These are phyloP conservation scores for Apiotrichum gamsii DNA, from an alignment of 1,284 basidiomycete species.

Conservation along the genomic window DNA sequence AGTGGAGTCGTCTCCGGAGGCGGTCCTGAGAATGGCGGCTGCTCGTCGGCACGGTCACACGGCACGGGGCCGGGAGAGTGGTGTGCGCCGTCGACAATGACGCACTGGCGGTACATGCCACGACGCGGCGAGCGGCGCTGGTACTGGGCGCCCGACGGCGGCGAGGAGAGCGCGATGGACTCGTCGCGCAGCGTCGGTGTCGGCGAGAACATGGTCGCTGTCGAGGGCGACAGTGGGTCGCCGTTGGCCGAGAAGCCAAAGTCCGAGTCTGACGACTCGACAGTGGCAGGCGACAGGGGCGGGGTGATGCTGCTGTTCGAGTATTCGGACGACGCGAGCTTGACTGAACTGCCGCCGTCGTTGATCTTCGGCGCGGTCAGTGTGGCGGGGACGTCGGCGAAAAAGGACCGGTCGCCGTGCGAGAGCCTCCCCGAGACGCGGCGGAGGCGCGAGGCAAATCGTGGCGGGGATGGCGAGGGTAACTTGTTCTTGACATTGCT, in stretches of 20 bases:
- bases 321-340: too few relatives aligned
- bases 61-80: slow-evolving; percentile 4
- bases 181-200: too few relatives aligned
- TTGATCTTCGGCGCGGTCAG: too few relatives aligned
- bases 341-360: too few relatives aligned
- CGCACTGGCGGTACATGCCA: slow-evolving; percentile 9
- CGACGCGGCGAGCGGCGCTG: slow-evolving; percentile 3
- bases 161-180: too few relatives aligned
- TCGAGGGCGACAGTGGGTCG: too few relatives aligned
- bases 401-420: neutral
- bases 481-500: slow-evolving; percentile 3
- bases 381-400: too few relatives aligned
- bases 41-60: neutral
- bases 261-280: too few relatives aligned
- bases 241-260: neutral
- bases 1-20: slow-evolving; percentile 2
- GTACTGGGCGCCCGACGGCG: neutral
- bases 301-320: neutral
- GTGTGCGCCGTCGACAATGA: slow-evolving; percentile 18
- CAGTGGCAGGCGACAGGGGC: neutral
- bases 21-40: too few relatives aligned
- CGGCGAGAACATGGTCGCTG: too few relatives aligned
- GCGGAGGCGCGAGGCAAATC: too few relatives aligned
- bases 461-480: neutral
- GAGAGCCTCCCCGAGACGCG: too few relatives aligned